Percentiles rank a stretch among this genome's conserved stretches.
phyloP scores from a whole-genome alignment of 73 alveolate genomes.

The Blepharisma japonicum region DNA sequence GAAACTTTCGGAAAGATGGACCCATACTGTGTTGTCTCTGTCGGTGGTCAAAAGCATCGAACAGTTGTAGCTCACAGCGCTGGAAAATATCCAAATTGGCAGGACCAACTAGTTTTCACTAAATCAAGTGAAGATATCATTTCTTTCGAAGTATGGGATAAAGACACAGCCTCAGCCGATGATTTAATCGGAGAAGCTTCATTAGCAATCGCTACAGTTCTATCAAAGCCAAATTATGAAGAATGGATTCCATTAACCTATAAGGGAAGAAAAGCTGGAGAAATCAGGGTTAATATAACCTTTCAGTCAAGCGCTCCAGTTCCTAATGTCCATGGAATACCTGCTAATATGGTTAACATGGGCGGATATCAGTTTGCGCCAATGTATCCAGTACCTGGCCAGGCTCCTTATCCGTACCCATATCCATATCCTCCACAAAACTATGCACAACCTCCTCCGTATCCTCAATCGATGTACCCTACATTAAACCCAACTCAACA shows the following conservation, averaged over 20 bases:
- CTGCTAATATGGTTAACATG: too few relatives aligned
- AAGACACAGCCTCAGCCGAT: conserved; percentile 37
- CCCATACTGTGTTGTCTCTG: conserved; percentile 38
- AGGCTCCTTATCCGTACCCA: too few relatives aligned
- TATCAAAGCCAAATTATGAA: conserved; percentile 16
- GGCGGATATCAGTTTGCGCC: too few relatives aligned
- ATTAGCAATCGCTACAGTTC: not conserved
- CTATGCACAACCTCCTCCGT: too few relatives aligned
- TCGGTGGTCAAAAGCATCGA: conserved; percentile 22
- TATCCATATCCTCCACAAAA: too few relatives aligned
- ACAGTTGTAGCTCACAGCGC: conserved; percentile 46
- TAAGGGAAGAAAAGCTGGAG: conserved; percentile 17
- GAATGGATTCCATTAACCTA: conserved; percentile 38
- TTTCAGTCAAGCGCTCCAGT: not conserved
- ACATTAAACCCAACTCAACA: too few relatives aligned
- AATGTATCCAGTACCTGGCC: too few relatives aligned
- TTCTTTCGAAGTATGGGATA: conserved; percentile 32
- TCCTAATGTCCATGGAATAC: too few relatives aligned
- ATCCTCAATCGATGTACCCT: too few relatives aligned
- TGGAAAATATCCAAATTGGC: conserved; percentile 55
- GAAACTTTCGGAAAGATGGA: conserved; percentile 56
- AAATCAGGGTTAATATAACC: not conserved
- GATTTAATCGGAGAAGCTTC: conserved; percentile 43
- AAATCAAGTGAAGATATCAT: not conserved
- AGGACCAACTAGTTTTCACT: conserved; percentile 28